Percentiles rank a stretch among this genome's conserved stretches.
Conservation (phyloP, 257 asterid genomes). For the Scutellaria barbata region DNA sequence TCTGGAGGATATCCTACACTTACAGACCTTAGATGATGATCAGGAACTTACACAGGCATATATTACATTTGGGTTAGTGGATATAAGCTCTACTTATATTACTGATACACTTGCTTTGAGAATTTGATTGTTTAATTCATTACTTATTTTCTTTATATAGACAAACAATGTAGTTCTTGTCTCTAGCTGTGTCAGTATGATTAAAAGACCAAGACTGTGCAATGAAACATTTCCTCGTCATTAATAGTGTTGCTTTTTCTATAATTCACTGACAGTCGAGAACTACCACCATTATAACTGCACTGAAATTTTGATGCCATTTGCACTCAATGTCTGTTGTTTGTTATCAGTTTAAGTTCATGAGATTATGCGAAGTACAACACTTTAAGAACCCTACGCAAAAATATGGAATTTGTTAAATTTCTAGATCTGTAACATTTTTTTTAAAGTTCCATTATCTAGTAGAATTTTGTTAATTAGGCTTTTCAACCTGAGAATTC, state of each 20-base stretch:
- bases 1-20: slow-evolving; percentile 78
- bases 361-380: not conserved
- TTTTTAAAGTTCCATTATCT: not conserved
- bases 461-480: not conserved
- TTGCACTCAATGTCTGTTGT: not conserved
- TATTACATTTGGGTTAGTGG: slow-evolving; percentile 81
- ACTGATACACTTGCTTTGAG: slow-evolving; percentile 21
- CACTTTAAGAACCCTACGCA: slow-evolving; percentile 1
- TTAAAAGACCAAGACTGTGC: not conserved
- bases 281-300: not conserved
- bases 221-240: not conserved
- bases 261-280: not conserved
- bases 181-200: slow-evolving; percentile 2
- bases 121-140: not conserved
- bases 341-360: not conserved
- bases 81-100: slow-evolving; percentile 32
- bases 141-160: slow-evolving; percentile 1
- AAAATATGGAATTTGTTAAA: not conserved
- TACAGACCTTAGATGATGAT: slow-evolving; percentile 52
- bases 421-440: not conserved
- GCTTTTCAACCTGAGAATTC: no score
- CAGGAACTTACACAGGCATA: slow-evolving; percentile 54
- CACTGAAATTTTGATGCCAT: slow-evolving; percentile 11
- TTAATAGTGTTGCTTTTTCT: not conserved
- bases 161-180: not conserved